phyloP scores from a whole-genome alignment of 1,284 basidiomycete genomes.

The Cystobasidium slooffiae region DNA sequence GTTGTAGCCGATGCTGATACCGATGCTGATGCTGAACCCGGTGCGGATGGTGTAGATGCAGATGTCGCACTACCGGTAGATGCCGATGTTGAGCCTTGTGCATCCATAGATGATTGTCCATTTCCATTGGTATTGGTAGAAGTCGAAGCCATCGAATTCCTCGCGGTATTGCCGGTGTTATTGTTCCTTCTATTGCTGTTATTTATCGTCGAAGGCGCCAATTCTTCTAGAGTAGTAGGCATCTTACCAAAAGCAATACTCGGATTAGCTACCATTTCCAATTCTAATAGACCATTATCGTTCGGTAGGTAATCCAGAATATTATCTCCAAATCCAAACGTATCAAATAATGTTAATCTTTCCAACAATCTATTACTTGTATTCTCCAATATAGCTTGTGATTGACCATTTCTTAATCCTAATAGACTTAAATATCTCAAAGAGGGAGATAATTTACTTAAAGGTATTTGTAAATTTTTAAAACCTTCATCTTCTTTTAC shows the following conservation, averaged over 20 bases:
- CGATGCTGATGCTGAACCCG: background rate
- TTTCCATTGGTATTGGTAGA: too few relatives aligned
- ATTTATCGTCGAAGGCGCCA: background rate
- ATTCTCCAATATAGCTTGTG: conserved; percentile 9
- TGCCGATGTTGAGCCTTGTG: background rate
- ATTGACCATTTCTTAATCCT: conserved; percentile 31
- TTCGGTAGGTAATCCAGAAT: conserved; percentile 18
- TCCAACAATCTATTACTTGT: conserved; percentile 15
- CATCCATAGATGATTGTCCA: too few relatives aligned
- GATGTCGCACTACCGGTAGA: background rate
- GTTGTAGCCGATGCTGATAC: background rate
- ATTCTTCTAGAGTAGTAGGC: background rate
- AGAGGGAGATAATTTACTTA: conserved; percentile 17
- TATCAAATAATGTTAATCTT: conserved; percentile 12
- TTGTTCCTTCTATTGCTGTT: background rate
- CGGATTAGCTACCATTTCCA: conserved; percentile 17
- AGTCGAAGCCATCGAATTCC: too few relatives aligned
- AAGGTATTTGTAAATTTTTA: background rate
- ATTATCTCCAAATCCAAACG: conserved; percentile 23
- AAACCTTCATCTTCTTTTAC: conserved; percentile 23
- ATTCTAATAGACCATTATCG: background rate
- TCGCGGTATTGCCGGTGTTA: background rate
- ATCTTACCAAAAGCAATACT: background rate
- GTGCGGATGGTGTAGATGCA: background rate
- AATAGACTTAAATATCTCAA: conserved; percentile 17